Evolutionary conservation across 805 yeast species (phyloP).

Genomic region (Metschnikowia matae): DNA sequence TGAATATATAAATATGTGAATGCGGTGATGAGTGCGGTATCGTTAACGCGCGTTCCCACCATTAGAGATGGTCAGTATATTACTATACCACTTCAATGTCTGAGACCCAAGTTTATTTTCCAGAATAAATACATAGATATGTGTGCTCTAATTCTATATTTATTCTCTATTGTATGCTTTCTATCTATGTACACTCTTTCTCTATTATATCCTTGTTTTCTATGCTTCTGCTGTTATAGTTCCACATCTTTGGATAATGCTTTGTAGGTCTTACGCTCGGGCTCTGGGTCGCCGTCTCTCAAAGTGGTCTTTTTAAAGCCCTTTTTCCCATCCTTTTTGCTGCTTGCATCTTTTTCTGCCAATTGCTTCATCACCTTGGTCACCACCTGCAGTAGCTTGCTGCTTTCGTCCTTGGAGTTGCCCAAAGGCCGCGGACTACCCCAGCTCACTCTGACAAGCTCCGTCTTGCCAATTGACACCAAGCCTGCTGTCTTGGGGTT

Average conservation of each 20-base stretch:
- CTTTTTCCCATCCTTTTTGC: background rate
- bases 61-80: too few species aligned
- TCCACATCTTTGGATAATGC: constrained; percentile 13
- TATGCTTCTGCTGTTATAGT: background rate
- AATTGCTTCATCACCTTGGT: constrained; percentile 50
- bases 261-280: constrained; percentile 7
- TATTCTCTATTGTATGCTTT: too few species aligned
- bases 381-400: constrained; percentile 48
- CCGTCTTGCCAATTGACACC: constrained; percentile 26
- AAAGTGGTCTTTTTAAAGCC: background rate
- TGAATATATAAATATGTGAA: too few species aligned
- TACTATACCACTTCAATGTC: too few species aligned
- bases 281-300: background rate
- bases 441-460: constrained; percentile 55
- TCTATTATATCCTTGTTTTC: background rate
- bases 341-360: constrained; percentile 37
- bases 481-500: constrained; percentile 31
- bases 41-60: too few species aligned
- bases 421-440: constrained; percentile 46
- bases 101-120: too few species aligned
- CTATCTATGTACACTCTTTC: background rate
- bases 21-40: too few species aligned
- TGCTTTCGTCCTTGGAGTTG: constrained; percentile 38
- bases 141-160: too few species aligned
- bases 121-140: too few species aligned